Conservation (phyloP, 225 moss, liverwort and hornwort species). For the Pseudisothecium myosuroides region DNA sequence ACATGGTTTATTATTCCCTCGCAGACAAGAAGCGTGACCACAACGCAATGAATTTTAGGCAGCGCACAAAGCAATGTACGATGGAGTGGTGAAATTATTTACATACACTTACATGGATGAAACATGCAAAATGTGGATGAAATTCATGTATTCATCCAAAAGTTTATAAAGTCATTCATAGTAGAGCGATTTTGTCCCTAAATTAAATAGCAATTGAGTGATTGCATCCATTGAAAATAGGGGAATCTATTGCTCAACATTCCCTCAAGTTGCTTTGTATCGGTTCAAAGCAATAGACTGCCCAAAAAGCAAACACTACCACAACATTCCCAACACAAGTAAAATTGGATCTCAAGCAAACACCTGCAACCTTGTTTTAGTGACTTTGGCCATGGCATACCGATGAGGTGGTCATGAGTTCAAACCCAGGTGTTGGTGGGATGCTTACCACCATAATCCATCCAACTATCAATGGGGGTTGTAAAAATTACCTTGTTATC, state of each 20-base stretch:
- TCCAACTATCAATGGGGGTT: too few relatives aligned
- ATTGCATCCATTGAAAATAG: not conserved
- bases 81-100: not conserved
- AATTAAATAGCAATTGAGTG: too few relatives aligned
- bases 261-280: not conserved
- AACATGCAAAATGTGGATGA: too few relatives aligned
- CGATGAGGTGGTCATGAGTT: too few relatives aligned
- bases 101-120: too few relatives aligned
- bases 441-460: too few relatives aligned
- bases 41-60: accelerated
- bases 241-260: not conserved
- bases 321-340: not conserved
- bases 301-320: not conserved
- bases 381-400: too few relatives aligned
- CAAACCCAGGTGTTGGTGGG: too few relatives aligned
- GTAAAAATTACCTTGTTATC: too few relatives aligned
- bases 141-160: too few relatives aligned
- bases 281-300: not conserved
- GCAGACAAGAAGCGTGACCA: accelerated
- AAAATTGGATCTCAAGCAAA: not conserved
- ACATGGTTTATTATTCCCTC: too few relatives aligned
- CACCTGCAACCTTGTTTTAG: too few relatives aligned
- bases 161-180: not conserved
- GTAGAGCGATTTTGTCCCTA: not conserved
- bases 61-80: accelerated